Percentiles rank a stretch among this genome's conserved stretches.
phyloP scores from a whole-genome alignment of 768 basidiomycete genomes.

The Pleurotus ostreatus region DNA sequence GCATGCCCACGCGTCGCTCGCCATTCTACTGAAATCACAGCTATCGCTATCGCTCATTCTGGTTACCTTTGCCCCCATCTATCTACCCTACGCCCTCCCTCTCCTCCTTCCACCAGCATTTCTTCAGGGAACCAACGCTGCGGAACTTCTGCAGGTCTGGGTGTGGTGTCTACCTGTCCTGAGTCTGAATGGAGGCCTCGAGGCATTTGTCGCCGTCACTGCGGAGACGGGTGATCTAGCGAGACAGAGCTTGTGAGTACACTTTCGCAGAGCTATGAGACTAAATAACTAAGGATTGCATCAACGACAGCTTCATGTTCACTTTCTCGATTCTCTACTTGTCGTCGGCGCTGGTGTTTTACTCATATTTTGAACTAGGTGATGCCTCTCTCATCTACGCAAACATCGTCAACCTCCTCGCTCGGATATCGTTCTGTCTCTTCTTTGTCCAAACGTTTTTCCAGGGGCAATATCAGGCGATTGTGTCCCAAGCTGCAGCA shows the following conservation, averaged over 20 bases:
- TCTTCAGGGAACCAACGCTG: slow-evolving; percentile 69
- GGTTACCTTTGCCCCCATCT: slow-evolving; percentile 69
- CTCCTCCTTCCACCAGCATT: slow-evolving; percentile 71
- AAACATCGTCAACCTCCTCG: slow-evolving; percentile 64
- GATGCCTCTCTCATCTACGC: slow-evolving; percentile 74
- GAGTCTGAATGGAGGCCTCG: slow-evolving; percentile 86
- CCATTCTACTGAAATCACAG: slow-evolving; percentile 63
- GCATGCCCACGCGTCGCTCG: slow-evolving; percentile 48
- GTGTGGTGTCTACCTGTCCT: slow-evolving; percentile 87
- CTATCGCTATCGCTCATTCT: slow-evolving; percentile 64
- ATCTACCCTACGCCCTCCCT: slow-evolving; percentile 63
- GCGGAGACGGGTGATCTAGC: slow-evolving; percentile 65
- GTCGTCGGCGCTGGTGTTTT: slow-evolving; percentile 37
- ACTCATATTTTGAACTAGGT: slow-evolving; percentile 41
- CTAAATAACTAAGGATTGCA: slow-evolving; percentile 5
- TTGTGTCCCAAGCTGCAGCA: too few species aligned
- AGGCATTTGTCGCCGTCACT: slow-evolving; percentile 85
- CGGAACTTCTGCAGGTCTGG: slow-evolving; percentile 73
- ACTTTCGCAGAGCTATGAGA: not conserved
- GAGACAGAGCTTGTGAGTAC: slow-evolving; percentile 58
- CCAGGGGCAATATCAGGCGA: slow-evolving; percentile 9
- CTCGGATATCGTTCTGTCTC: slow-evolving; percentile 59
- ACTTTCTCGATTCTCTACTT: slow-evolving; percentile 70
- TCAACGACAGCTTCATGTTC: slow-evolving; percentile 63
- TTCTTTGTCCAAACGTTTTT: slow-evolving; percentile 50